Percentiles rank a stretch among this genome's conserved stretches.
phyloP scores from a whole-genome alignment of 495 filamentous ascomycete genomes.

The Penicillium taxi region DNA sequence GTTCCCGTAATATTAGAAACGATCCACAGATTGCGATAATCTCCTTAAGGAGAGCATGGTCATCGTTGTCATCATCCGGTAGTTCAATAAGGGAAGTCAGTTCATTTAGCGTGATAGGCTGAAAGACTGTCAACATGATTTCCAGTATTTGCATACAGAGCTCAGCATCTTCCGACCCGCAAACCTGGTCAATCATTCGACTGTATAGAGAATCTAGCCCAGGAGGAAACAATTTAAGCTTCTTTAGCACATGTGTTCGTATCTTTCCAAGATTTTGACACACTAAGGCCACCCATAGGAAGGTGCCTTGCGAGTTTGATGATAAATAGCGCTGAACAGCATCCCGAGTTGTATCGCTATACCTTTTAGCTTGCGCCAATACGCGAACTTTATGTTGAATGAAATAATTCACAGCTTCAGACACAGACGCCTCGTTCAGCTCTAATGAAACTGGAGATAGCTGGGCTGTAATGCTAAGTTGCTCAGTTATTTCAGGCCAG shows the following conservation, averaged over 20 bases:
- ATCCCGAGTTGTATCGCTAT: slow-evolving; percentile 3
- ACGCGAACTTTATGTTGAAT: slow-evolving; percentile 25
- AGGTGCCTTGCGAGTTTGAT: slow-evolving; percentile 21
- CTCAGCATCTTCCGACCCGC: slow-evolving; percentile 1
- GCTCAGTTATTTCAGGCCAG: slow-evolving; percentile 13
- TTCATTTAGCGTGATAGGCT: slow-evolving; percentile 21
- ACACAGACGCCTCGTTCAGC: slow-evolving; percentile 13
- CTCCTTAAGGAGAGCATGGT: background rate
- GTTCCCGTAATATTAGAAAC: slow-evolving; percentile 16
- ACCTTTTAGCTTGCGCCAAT: slow-evolving; percentile 8
- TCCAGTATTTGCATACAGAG: slow-evolving; percentile 11
- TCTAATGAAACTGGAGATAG: slow-evolving; percentile 12
- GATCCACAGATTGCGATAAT: slow-evolving; percentile 14
- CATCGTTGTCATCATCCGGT: background rate
- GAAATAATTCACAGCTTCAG: slow-evolving; percentile 20
- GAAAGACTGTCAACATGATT: slow-evolving; percentile 15
- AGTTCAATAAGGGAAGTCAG: slow-evolving; percentile 12
- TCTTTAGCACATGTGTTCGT: background rate
- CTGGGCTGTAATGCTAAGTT: background rate
- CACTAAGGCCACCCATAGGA: slow-evolving; percentile 32
- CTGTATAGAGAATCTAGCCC: slow-evolving; percentile 9
- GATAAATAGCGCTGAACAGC: slow-evolving; percentile 11
- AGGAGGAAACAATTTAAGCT: slow-evolving; percentile 6
- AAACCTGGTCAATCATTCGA: slow-evolving; percentile 13
- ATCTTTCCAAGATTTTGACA: slow-evolving; percentile 10